Evolutionary conservation across 169 alveolate species (phyloP).

Genomic region (Toxoplasma gondii): DNA sequence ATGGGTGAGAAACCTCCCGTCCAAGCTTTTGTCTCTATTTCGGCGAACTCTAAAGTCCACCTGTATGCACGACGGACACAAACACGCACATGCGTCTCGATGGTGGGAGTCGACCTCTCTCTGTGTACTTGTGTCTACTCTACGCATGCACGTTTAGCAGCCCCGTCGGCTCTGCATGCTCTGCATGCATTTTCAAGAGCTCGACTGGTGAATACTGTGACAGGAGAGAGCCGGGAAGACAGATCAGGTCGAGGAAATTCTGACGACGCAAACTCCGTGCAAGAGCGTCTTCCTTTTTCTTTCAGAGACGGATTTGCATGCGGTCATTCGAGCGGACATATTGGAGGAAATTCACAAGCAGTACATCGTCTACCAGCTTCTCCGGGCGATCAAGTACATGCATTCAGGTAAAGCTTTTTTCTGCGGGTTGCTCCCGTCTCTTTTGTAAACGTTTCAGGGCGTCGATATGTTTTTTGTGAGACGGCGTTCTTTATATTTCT

Average conservation of each 20-base stretch:
- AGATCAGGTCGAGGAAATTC: no score
- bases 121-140: no score
- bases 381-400: conserved; percentile 89
- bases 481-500: background rate
- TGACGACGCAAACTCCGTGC: background rate
- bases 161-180: no score
- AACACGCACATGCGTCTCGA: background rate
- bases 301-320: conserved; percentile 96
- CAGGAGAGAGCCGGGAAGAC: no score
- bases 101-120: no score
- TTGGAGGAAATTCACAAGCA: conserved; percentile 93
- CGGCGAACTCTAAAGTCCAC: no score
- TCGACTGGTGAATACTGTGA: no score
- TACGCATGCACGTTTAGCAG: no score
- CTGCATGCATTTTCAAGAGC: no score
- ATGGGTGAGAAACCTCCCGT: conserved; percentile 79
- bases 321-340: conserved; percentile 97
- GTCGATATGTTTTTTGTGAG: background rate
- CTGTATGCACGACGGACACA: no score
- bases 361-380: conserved; percentile 87
- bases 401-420: conserved; percentile 82
- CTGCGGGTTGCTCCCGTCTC: background rate
- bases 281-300: no score
- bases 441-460: no score
- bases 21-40: background rate